Percentiles rank a stretch among this genome's conserved stretches.
Evolutionary conservation across 2,329 filamentous ascomycete species (phyloP).

Genomic region (Penicillium sp.): DNA sequence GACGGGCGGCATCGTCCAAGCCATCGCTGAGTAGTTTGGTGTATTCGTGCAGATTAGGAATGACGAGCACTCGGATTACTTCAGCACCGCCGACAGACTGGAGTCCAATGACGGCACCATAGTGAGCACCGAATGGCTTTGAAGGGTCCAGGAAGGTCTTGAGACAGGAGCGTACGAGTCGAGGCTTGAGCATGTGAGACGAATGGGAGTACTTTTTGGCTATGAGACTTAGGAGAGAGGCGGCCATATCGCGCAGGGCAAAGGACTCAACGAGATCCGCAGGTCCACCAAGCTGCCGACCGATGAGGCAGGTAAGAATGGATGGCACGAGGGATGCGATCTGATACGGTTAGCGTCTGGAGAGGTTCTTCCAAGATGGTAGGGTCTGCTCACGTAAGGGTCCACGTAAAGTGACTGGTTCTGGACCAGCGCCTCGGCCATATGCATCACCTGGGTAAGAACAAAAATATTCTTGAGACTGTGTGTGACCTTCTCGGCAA

Average conservation of each 20-base stretch:
- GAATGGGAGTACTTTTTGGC: conserved; percentile 76
- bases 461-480: conserved; percentile 86
- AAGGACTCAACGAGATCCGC: conserved; percentile 62
- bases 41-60: conserved; percentile 66
- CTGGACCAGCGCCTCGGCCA: conserved; percentile 77
- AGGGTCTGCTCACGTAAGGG: conserved; percentile 53
- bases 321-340: conserved; percentile 72
- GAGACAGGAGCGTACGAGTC: conserved; percentile 87
- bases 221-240: conserved; percentile 75
- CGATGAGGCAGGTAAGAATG: conserved; percentile 86
- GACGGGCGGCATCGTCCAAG: conserved; percentile 50
- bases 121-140: conserved; percentile 79
- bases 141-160: conserved; percentile 87
- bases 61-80: conserved; percentile 61
- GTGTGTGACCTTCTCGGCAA: conserved; percentile 94
- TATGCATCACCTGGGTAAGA: conserved; percentile 86
- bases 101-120: conserved; percentile 80
- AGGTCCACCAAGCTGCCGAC: conserved; percentile 69
- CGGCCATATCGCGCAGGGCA: conserved; percentile 77
- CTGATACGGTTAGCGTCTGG: conserved; percentile 32
- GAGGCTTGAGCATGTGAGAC: conserved; percentile 78
- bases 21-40: conserved; percentile 60
- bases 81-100: conserved; percentile 70
- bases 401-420: conserved; percentile 77
- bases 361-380: neutral